phyloP scores from a whole-genome alignment of 805 yeast species.

The Myxozyma vanderwaltii region DNA sequence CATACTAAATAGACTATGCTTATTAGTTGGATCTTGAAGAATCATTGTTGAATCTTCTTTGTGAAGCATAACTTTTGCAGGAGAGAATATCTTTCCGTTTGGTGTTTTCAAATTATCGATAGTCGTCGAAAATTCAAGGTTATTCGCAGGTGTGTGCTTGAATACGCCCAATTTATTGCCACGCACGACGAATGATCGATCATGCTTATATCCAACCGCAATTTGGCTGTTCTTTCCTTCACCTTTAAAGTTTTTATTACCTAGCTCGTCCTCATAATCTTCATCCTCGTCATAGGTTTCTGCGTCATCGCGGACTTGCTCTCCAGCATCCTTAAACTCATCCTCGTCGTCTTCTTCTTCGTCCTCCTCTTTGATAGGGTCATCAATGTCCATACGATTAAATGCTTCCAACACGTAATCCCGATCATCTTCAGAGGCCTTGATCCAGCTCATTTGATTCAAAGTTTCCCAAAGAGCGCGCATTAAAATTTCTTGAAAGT shows the following conservation, averaged over 20 bases:
- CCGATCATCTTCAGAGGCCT: slow-evolving; percentile 49
- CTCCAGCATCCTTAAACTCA: slow-evolving; percentile 23
- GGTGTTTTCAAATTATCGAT: slow-evolving; percentile 60
- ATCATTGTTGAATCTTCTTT: slow-evolving; percentile 70
- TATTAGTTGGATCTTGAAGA: slow-evolving; percentile 55
- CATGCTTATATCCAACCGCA: slow-evolving; percentile 68
- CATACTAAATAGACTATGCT: slow-evolving; percentile 62
- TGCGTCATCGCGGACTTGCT: slow-evolving; percentile 4
- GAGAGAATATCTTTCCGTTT: slow-evolving; percentile 55
- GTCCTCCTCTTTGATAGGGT: slow-evolving; percentile 42
- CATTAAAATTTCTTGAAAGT: slow-evolving; percentile 58
- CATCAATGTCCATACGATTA: slow-evolving; percentile 44
- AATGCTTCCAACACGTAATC: slow-evolving; percentile 62
- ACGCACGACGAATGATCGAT: slow-evolving; percentile 76
- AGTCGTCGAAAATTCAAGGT: slow-evolving; percentile 65
- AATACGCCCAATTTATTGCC: slow-evolving; percentile 82
- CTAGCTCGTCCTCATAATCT: slow-evolving; percentile 46
- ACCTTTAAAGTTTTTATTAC: slow-evolving; percentile 42
- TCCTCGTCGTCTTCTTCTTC: slow-evolving; percentile 47
- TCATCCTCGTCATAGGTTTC: slow-evolving; percentile 36
- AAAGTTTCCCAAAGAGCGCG: slow-evolving; percentile 62
- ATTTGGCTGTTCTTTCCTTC: slow-evolving; percentile 61
- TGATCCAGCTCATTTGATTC: slow-evolving; percentile 55
- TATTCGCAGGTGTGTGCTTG: slow-evolving; percentile 52
- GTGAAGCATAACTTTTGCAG: slow-evolving; percentile 73